Conservation (phyloP, 1,284 basidiomycete species). For the Cryptococcus sp. region DNA sequence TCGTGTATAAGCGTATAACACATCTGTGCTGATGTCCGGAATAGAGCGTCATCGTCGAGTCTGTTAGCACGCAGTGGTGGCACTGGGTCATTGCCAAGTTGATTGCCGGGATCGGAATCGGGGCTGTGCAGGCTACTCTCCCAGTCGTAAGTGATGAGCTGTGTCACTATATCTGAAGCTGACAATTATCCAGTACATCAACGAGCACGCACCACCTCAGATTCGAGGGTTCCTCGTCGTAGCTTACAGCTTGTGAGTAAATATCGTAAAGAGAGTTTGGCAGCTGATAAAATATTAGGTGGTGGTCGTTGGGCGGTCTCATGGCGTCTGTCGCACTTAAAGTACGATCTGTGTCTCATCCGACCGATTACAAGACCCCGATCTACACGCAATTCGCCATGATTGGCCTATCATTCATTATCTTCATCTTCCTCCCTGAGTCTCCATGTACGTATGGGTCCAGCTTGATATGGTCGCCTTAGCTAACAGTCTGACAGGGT, state of each 20-base stretch:
- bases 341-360: slow-evolving; percentile 9
- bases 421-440: slow-evolving; percentile 34
- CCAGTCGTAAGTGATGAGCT: slow-evolving; percentile 15
- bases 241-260: slow-evolving; percentile 21
- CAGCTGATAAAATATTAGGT: slow-evolving; percentile 2
- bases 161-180: slow-evolving; percentile 2
- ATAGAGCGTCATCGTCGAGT: slow-evolving; percentile 20
- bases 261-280: not conserved
- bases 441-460: slow-evolving; percentile 24
- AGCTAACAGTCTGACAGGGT: slow-evolving; percentile 17
- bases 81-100: slow-evolving; percentile 31
- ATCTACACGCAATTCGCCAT: slow-evolving; percentile 37
- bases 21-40: slow-evolving; percentile 2
- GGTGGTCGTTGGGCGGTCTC: slow-evolving; percentile 25
- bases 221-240: slow-evolving; percentile 33
- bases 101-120: slow-evolving; percentile 31
- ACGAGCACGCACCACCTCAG: slow-evolving; percentile 31
- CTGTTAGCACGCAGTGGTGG: slow-evolving; percentile 24
- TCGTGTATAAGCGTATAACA: not conserved
- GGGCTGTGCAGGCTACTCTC: slow-evolving; percentile 26
- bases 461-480: not conserved
- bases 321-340: slow-evolving; percentile 20
- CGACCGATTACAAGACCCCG: slow-evolving; percentile 18
- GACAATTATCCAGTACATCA: slow-evolving; percentile 25
- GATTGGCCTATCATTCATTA: slow-evolving; percentile 20